Evolutionary conservation across 352 stramenopile species (phyloP).

Genomic region (Paralagenidium karlingii): DNA sequence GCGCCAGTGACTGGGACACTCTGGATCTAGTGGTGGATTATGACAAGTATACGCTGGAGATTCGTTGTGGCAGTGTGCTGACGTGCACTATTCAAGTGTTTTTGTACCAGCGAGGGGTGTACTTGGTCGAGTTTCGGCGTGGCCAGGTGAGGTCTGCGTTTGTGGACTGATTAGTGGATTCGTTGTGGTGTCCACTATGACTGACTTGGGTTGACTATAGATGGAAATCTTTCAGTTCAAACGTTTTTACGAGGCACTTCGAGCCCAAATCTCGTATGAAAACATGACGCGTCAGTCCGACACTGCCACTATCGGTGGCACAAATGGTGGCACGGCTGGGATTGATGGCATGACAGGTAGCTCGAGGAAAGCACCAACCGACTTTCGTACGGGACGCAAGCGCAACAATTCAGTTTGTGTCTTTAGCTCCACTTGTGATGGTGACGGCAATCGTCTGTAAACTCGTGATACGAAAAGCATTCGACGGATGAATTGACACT

Average conservation of each 20-base stretch:
- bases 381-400: conserved; percentile 20
- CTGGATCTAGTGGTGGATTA: too few relatives aligned
- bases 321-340: not conserved
- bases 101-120: conserved; percentile 65
- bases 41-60: conserved; percentile 59
- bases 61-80: conserved; percentile 41
- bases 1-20: too few relatives aligned
- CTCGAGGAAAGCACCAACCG: conserved; percentile 1
- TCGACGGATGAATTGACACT: too few relatives aligned
- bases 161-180: not conserved
- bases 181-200: not conserved
- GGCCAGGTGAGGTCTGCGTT: conserved; percentile 31
- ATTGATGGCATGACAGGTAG: conserved; percentile 2
- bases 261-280: conserved; percentile 40
- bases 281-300: conserved; percentile 22
- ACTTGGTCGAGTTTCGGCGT: conserved; percentile 68
- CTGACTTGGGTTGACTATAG: conserved; percentile 9
- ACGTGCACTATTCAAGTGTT: conserved; percentile 74
- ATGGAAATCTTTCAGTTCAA: conserved; percentile 84
- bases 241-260: conserved; percentile 75
- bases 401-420: conserved; percentile 55
- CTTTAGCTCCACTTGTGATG: too few relatives aligned
- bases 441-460: too few relatives aligned
- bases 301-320: too few relatives aligned
- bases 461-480: too few relatives aligned